Evolutionary conservation across 2,329 filamentous ascomycete genomes (phyloP).

Genomic region (Knoxdaviesia proteae): DNA sequence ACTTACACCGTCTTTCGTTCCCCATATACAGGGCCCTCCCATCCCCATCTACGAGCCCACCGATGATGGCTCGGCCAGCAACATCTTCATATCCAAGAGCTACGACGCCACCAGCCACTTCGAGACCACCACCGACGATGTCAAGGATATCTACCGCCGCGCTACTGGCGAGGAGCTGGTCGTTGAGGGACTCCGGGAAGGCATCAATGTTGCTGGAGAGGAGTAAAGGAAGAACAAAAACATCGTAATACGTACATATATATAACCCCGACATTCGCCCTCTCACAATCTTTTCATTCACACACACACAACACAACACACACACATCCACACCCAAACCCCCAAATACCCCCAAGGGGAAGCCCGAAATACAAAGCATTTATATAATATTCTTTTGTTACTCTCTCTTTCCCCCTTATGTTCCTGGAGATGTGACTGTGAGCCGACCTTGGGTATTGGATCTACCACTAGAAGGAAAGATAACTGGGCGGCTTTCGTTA

Average conservation of each 20-base stretch:
- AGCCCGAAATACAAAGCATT: neutral
- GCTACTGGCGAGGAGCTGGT: constrained; percentile 68
- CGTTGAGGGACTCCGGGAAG: constrained; percentile 71
- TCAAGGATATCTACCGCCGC: constrained; percentile 78
- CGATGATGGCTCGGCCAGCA: constrained; percentile 63
- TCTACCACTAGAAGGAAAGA: no score
- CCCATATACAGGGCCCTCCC: constrained; percentile 37
- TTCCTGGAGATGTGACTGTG: no score
- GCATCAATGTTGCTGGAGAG: constrained; percentile 51
- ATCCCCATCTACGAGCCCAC: constrained; percentile 89
- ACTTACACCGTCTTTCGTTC: neutral
- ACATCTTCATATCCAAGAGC: constrained; percentile 95
- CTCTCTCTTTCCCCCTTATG: no score
- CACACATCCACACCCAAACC: neutral
- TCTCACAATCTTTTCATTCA: no score
- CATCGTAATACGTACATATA: no score
- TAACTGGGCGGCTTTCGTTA: no score
- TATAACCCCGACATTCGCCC: no score
- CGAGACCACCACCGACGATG: constrained; percentile 78
- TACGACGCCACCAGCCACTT: constrained; percentile 98
- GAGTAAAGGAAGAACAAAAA: constrained; percentile 15
- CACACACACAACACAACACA: neutral
- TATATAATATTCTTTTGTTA: neutral
- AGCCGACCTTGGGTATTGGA: no score
- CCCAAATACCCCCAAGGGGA: no score